phyloP scores from a whole-genome alignment of 2,329 filamentous ascomycete genomes.

The Aspergillus pseudoviridinutans region DNA sequence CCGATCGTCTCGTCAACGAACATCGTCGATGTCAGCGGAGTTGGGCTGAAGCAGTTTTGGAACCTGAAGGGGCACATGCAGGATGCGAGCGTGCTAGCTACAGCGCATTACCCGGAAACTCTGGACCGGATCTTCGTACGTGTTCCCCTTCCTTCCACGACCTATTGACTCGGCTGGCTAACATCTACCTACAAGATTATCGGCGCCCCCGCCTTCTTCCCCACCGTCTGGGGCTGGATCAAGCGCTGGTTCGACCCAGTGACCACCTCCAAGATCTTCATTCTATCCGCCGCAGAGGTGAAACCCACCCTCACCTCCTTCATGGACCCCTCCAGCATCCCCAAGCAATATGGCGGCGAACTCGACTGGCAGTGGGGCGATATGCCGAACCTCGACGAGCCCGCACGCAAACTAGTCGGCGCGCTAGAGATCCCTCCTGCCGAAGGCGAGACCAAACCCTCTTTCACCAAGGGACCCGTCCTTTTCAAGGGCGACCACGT shows the following conservation, averaged over 20 bases:
- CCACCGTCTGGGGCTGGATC: conserved; percentile 86
- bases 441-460: conserved; percentile 23
- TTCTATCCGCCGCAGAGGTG: conserved; percentile 70
- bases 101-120: conserved; percentile 92
- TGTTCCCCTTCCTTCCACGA: not conserved
- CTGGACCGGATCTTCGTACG: conserved; percentile 72
- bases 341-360: conserved; percentile 82
- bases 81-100: conserved; percentile 80
- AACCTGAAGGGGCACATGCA: conserved; percentile 93
- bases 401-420: conserved; percentile 31
- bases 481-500: conserved; percentile 32
- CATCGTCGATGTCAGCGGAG: conserved; percentile 86
- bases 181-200: conserved; percentile 57
- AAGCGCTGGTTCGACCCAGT: conserved; percentile 95
- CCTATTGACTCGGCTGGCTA: conserved; percentile 1
- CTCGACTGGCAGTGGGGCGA: conserved; percentile 79
- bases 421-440: conserved; percentile 25
- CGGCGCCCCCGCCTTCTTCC: conserved; percentile 85
- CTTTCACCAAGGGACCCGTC: conserved; percentile 33
- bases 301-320: conserved; percentile 72
- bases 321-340: conserved; percentile 78
- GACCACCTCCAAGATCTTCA: conserved; percentile 94
- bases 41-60: conserved; percentile 92
- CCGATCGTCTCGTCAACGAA: conserved; percentile 91
- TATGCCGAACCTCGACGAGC: conserved; percentile 64